Base-by-base conservation (phyloP, 306 rosid species). In the Alnus rubra region DNA sequence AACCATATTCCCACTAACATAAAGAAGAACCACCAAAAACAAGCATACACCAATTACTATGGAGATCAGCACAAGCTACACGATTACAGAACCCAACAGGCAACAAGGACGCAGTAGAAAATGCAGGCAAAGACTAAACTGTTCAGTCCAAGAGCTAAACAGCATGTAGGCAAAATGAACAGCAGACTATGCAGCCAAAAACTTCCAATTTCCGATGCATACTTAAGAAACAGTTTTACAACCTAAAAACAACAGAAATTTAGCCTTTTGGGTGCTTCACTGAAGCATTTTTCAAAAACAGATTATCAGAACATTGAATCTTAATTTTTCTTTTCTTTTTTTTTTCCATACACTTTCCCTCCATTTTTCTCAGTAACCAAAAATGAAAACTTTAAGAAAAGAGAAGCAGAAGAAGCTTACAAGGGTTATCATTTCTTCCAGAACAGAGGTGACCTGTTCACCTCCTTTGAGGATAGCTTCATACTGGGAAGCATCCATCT, bases 401-500 rank as follows among this genome's bases (percentile, higher is more conserved):
- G 15, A 23, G 59, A 18, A 83, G 28, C 12, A 42, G 33, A 3
- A 51, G 71, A 44, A 70, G 74, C 93, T 76, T 64, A 94, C 98
- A 33, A 94, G 88, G 62, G 78, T 53, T 75, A 92, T 87, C 87
- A 92, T 91, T 82, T 92, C 97, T 74, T 94, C 77, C 19, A 94
- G 91, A 79, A 94, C 97, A 69, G 98, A 94, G 52, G 90, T 86
- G 71, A 94, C 97, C 74, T 94, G 98, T n/a, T 94, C 95, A 0
- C 97, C 98, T 23, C 98, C 98, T 60, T 72, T 87, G 68, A 94
- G 93, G 5, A 94, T 90, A 6, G 97, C 92, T 52, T 92, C 87
- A 5, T 82, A 88, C 79, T 89, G 83, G 54, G 91, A 80, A 71
- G 84, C 79, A 49, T 76, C 86, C 67, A 83, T 8, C 12, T 77